phyloP scores from a whole-genome alignment of 2,329 filamentous ascomycete genomes.

The Epichloe aotearoae region DNA sequence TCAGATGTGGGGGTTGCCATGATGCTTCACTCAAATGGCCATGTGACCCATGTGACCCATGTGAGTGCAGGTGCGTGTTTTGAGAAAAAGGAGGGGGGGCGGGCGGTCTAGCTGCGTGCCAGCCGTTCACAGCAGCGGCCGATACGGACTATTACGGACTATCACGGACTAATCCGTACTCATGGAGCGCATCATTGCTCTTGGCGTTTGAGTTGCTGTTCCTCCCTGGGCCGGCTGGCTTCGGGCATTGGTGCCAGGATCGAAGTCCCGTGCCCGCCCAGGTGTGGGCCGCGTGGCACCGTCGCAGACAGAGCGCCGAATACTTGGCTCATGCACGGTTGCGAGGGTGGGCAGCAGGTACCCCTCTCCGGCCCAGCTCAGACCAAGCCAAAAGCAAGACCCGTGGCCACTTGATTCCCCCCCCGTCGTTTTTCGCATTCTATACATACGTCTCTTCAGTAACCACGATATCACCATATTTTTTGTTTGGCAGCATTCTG shows the following conservation, averaged over 20 bases:
- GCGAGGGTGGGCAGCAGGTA: background rate
- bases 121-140: too few relatives aligned
- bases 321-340: background rate
- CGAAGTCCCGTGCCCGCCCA: conserved; percentile 3
- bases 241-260: too few relatives aligned
- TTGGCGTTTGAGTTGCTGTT: too few relatives aligned
- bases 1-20: conserved; percentile 10
- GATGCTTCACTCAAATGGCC: conserved; percentile 2
- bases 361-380: background rate
- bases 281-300: conserved; percentile 6
- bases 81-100: too few relatives aligned
- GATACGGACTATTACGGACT: too few relatives aligned
- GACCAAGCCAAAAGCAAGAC: background rate
- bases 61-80: background rate
- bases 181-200: too few relatives aligned
- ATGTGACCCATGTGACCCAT: background rate
- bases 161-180: too few relatives aligned
- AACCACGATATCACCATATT: background rate
- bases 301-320: background rate
- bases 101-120: too few relatives aligned
- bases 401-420: background rate
- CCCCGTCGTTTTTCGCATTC: background rate
- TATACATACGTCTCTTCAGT: background rate
- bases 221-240: too few relatives aligned
- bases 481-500: background rate